Evolutionary conservation across 2,329 filamentous ascomycete genomes (phyloP).

Genomic region (Clarireedia hainanense): DNA sequence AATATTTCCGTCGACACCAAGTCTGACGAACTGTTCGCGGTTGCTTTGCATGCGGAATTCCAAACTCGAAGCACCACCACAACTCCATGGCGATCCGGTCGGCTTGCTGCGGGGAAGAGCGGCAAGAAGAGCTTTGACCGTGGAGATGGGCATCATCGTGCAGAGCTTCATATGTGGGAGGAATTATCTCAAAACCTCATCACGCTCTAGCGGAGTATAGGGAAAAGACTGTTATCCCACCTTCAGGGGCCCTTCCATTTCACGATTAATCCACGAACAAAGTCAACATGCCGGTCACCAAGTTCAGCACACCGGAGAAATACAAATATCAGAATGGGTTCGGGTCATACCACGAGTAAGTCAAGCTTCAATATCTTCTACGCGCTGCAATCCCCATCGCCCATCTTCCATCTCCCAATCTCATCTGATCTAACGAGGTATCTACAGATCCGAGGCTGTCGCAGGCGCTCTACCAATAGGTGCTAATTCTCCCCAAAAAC

Average conservation of each 20-base stretch:
- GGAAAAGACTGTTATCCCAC: too few species aligned
- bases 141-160: not conserved
- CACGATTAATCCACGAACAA: not conserved
- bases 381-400: not conserved
- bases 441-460: slow-evolving; percentile 52
- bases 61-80: not conserved
- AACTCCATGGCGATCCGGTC: not conserved
- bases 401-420: not conserved
- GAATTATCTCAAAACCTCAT: not conserved
- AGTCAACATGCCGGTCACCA: slow-evolving; percentile 51
- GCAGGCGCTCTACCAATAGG: slow-evolving; percentile 56
- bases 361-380: not conserved
- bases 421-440: slow-evolving; percentile 3
- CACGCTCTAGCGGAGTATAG: too few species aligned
- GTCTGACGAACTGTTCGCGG: not conserved
- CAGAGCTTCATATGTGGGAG: not conserved
- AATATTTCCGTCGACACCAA: too few species aligned
- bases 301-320: slow-evolving; percentile 55
- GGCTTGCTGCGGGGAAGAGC: not conserved
- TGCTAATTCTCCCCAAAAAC: slow-evolving; percentile 63
- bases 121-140: not conserved
- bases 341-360: slow-evolving; percentile 58
- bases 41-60: slow-evolving; percentile 1
- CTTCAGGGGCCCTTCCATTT: too few species aligned
- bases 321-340: slow-evolving; percentile 65